Percentiles rank a stretch among this genome's conserved stretches.
These are phyloP conservation scores for Cymodocea nodosa DNA, from an alignment of 116 monocot species.

Conservation along the genomic window DNA sequence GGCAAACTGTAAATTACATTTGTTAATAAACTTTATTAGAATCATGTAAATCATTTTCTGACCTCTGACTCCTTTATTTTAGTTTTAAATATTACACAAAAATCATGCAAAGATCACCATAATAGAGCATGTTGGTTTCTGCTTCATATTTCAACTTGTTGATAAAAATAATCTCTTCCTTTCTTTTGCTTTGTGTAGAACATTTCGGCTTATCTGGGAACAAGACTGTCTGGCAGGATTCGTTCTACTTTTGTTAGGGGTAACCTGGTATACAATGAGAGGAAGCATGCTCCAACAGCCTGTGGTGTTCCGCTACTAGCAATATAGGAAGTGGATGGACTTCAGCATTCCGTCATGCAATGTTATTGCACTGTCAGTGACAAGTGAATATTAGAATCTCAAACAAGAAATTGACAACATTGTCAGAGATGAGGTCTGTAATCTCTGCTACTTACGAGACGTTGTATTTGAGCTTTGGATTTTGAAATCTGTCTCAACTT, in stretches of 20 bases:
- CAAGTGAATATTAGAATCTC: not conserved
- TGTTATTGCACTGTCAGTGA: not conserved
- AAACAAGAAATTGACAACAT: no score
- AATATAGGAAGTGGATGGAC: constrained; percentile 6
- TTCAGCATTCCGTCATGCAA: not conserved
- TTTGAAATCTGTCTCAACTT: no score
- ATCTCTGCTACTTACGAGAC: no score
- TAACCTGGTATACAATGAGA: constrained; percentile 69
- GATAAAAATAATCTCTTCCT: not conserved
- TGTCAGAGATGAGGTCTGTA: no score
- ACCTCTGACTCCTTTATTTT: no score
- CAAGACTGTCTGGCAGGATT: constrained; percentile 59
- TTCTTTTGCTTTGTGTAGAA: constrained; percentile 24
- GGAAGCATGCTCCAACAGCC: constrained; percentile 54
- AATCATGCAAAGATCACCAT: no score
- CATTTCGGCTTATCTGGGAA: constrained; percentile 79
- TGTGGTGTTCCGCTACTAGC: constrained; percentile 77
- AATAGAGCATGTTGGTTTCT: not conserved
- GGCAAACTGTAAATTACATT: no score
- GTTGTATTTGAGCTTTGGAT: no score
- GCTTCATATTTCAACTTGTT: not conserved
- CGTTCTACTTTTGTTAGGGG: constrained; percentile 82
- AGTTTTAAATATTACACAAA: no score
- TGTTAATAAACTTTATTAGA: no score
- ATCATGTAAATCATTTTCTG: no score